Base-by-base conservation (phyloP, 495 filamentous ascomycete genomes). In the Penicillium chermesinum region DNA sequence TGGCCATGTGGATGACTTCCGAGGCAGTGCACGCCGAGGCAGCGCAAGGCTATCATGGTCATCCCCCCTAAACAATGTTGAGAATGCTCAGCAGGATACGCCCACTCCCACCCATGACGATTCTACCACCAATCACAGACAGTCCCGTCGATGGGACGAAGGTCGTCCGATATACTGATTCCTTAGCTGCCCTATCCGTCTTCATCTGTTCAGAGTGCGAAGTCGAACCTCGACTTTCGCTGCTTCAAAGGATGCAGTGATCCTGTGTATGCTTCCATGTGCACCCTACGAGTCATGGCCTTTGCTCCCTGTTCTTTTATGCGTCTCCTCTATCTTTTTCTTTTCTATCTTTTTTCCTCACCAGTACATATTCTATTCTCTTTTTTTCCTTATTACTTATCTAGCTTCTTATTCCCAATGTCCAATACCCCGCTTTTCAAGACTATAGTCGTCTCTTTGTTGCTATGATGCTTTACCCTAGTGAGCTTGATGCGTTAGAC, bases 81-180 rank as follows among this genome's bases (percentile, higher is more conserved):
- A 50, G 3, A 41, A 51, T 16, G 59, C 58, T 37, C 53, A 81
- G 68, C 49, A 79, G 53, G 63, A 60, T 56, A 55, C 49, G 41
- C 57, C 49, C 22, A 50, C 51, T 6, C 9, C 21, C 8, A 50
- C 48, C 19, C 47, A 48, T 7, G 49, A 52, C 7, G 52, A 60
- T 7, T 45, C 55, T 17, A 38, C 53, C 17, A 54, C 60, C 8
- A 70, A 65, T 32, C 54, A 65, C 3, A 58, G 61, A 41, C 55
- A 68, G 25, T 59, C 69, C 30, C 73, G 76, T 51, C 77, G 72
- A 41, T 83, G 80, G 81, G 75, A 83, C 45, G 83, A 85, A 54
- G 73, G 80, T 16, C 66, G 83, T 52, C 78, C 83, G 14, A 81
- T 86, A 48, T 87, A 85, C 55, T 86, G 57, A 74, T 9, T n/a